Evolutionary conservation across 495 filamentous ascomycete species (phyloP).

Genomic region (Neurospora sp.): DNA sequence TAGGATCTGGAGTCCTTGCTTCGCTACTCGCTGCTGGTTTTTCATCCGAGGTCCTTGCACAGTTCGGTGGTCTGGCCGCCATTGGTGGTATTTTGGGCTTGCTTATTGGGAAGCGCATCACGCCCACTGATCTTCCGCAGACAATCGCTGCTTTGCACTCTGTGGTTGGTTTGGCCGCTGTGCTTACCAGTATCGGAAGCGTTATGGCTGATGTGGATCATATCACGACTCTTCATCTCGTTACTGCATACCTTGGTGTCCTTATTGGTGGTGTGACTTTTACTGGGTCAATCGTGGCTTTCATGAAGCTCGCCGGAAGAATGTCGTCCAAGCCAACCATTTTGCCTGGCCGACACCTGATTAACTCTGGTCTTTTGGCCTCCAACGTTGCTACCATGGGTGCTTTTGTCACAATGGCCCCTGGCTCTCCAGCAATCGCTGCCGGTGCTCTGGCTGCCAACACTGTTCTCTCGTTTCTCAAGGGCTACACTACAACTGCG

Average conservation of each 20-base stretch:
- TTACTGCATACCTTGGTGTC: constrained; percentile 70
- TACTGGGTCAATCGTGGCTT: constrained; percentile 73
- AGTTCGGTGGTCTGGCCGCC: constrained; percentile 62
- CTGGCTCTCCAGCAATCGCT: constrained; percentile 61
- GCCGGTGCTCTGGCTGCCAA: constrained; percentile 63
- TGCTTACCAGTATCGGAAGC: constrained; percentile 72
- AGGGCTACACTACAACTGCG: constrained; percentile 72
- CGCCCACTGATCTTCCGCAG: constrained; percentile 69
- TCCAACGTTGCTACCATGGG: constrained; percentile 70
- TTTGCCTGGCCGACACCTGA: constrained; percentile 55
- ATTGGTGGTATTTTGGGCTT: constrained; percentile 51
- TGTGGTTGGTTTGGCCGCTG: constrained; percentile 71
- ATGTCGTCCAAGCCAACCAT: constrained; percentile 65
- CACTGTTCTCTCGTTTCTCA: constrained; percentile 64
- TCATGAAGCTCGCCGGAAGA: constrained; percentile 64
- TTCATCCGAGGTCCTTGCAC: constrained; percentile 56
- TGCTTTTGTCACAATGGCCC: constrained; percentile 65
- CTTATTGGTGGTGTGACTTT: constrained; percentile 76
- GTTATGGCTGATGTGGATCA: constrained; percentile 59
- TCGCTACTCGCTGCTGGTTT: constrained; percentile 72
- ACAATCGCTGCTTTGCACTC: constrained; percentile 75
- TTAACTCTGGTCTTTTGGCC: constrained; percentile 61
- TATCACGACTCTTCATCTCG: constrained; percentile 62
- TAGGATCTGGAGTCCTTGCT: constrained; percentile 64
- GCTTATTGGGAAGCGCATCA: constrained; percentile 71